Conservation (phyloP, 768 basidiomycete genomes). For the Tylopilus plumbeoviolaceoides region DNA sequence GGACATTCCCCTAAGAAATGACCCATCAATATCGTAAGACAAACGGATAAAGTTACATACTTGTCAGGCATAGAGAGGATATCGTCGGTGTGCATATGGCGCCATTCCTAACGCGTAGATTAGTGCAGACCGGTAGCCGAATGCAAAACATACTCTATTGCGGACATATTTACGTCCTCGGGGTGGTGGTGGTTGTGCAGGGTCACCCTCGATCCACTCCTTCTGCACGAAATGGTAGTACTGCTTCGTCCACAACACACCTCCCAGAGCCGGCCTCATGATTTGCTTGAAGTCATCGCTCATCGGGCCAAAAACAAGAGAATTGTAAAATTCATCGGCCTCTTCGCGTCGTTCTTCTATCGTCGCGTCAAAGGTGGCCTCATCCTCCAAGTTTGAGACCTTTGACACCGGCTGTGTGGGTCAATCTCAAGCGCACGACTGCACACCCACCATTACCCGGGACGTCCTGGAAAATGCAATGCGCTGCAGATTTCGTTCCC, state of each 20-base stretch:
- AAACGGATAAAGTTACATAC: constrained; percentile 37
- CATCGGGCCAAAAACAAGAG: constrained; percentile 76
- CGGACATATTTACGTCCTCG: constrained; percentile 80
- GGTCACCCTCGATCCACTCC: constrained; percentile 95
- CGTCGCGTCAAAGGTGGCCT: constrained; percentile 81
- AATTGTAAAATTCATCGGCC: constrained; percentile 92
- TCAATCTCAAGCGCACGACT: constrained; percentile 91
- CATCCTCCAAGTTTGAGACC: constrained; percentile 81
- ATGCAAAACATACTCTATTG: constrained; percentile 57
- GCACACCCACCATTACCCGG: constrained; percentile 92
- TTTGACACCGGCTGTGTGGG: constrained; percentile 68
- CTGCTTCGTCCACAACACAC: constrained; percentile 99
- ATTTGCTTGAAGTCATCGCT: constrained; percentile 93
- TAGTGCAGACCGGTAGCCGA: neutral
- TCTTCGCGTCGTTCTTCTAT: constrained; percentile 90
- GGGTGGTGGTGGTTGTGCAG: constrained; percentile 91
- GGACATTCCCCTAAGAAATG: constrained; percentile 85
- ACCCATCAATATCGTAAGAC: constrained; percentile 2
- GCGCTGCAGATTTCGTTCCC: constrained; percentile 92
- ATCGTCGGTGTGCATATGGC: constrained; percentile 91
- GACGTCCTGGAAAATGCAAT: constrained; percentile 83
- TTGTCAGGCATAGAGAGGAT: constrained; percentile 99
- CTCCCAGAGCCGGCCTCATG: constrained; percentile 92
- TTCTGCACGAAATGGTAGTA: constrained; percentile 95
- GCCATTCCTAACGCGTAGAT: constrained; percentile 69